Conservation (phyloP, 2,329 filamentous ascomycete genomes). For the Beauveria australis region DNA sequence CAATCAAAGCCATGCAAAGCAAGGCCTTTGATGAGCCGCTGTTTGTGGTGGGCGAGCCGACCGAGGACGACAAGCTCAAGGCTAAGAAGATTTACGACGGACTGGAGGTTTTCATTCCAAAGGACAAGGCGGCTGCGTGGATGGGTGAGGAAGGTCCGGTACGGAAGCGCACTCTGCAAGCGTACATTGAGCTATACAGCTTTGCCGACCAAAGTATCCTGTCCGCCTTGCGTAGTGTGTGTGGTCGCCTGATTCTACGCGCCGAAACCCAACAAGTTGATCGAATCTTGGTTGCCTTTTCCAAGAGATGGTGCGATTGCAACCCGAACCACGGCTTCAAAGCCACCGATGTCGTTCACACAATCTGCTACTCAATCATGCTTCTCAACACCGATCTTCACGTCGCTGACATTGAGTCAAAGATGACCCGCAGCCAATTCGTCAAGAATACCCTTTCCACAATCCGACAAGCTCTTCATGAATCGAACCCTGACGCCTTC, state of each 20-base stretch:
- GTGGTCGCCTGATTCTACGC: slow-evolving; percentile 70
- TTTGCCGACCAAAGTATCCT: slow-evolving; percentile 77
- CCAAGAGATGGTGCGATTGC: slow-evolving; percentile 85
- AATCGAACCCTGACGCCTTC: slow-evolving; percentile 62
- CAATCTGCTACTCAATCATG: slow-evolving; percentile 92
- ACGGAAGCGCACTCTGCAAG: slow-evolving; percentile 51
- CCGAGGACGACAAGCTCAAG: slow-evolving; percentile 64
- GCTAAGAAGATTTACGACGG: slow-evolving; percentile 80
- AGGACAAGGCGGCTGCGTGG: slow-evolving; percentile 76
- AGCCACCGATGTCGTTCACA: slow-evolving; percentile 83
- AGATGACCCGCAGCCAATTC: slow-evolving; percentile 93
- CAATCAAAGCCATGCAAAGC: slow-evolving; percentile 23
- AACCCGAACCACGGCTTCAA: slow-evolving; percentile 93
- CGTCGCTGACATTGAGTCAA: slow-evolving; percentile 86
- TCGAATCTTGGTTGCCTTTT: slow-evolving; percentile 82
- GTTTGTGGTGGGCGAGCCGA: slow-evolving; percentile 49
- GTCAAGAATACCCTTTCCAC: slow-evolving; percentile 94
- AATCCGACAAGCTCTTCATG: slow-evolving; percentile 65
- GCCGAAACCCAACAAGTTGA: slow-evolving; percentile 97
- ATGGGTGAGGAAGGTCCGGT: slow-evolving; percentile 67
- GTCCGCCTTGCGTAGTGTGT: slow-evolving; percentile 68
- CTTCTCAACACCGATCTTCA: slow-evolving; percentile 94
- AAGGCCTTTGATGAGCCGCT: slow-evolving; percentile 50
- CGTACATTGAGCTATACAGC: slow-evolving; percentile 90
- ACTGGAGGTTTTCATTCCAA: slow-evolving; percentile 70